A percentile compares a stretch with the other conserved stretches of the same genome.
phyloP scores from a whole-genome alignment of 2,329 filamentous ascomycete species.

The Neofusicoccum cordaticola region DNA sequence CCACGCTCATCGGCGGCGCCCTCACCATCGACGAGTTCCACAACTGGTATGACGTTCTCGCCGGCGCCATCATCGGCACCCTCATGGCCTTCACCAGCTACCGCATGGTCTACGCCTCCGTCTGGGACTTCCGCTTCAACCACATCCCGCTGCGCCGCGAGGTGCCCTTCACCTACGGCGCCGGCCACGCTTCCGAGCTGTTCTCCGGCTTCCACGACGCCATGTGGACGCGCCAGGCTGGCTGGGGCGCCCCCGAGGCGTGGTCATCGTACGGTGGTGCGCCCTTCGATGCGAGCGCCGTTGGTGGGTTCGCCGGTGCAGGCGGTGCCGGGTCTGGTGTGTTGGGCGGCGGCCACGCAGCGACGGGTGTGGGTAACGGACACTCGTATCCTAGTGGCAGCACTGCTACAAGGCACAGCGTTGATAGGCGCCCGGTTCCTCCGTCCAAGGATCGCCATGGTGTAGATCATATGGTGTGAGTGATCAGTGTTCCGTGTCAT shows the following conservation, averaged over 20 bases:
- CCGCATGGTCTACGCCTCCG: constrained; percentile 64
- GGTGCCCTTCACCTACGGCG: constrained; percentile 54
- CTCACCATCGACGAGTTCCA: constrained; percentile 68
- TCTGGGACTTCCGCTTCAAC: constrained; percentile 68
- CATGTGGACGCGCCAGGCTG: constrained; percentile 58
- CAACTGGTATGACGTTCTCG: constrained; percentile 72
- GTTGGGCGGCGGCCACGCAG: background rate
- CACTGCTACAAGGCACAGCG: constrained; percentile 22
- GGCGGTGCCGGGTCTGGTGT: background rate
- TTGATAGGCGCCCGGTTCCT: constrained; percentile 31
- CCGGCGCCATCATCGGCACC: constrained; percentile 64
- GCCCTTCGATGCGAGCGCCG: constrained; percentile 42
- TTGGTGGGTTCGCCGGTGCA: background rate
- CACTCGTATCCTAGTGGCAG: background rate
- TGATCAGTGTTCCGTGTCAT: no score
- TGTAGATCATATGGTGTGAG: background rate
- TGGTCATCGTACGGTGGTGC: constrained; percentile 39
- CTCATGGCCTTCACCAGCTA: constrained; percentile 64
- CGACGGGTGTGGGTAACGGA: background rate
- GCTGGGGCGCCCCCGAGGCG: constrained; percentile 53
- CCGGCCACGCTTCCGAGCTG: constrained; percentile 34
- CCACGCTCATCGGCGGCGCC: constrained; percentile 65
- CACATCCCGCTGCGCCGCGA: constrained; percentile 64
- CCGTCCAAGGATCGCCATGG: background rate
- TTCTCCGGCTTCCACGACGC: constrained; percentile 51